phyloP scores from a whole-genome alignment of 768 basidiomycete species.

The Clitopilus passeckerianus region DNA sequence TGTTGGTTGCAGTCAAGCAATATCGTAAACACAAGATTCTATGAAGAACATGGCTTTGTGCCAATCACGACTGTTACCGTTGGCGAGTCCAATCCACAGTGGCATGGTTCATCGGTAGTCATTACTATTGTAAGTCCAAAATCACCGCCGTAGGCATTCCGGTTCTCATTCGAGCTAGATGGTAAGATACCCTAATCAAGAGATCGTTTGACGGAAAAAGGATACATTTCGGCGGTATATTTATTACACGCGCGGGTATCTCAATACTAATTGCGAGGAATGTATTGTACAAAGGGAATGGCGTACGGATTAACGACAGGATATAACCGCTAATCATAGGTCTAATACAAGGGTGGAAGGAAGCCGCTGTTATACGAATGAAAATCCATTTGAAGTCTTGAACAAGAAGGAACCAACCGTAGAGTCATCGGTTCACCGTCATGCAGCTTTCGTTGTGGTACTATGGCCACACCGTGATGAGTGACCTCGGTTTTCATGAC shows the following conservation, averaged over 20 bases:
- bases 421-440: neutral
- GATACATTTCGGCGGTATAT: too few relatives aligned
- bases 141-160: neutral
- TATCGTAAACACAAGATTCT: conserved; percentile 15
- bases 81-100: conserved; percentile 24
- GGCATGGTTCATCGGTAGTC: conserved; percentile 21
- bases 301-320: too few relatives aligned
- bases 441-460: neutral
- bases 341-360: neutral
- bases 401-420: neutral
- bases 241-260: too few relatives aligned
- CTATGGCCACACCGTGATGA: neutral
- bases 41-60: conserved; percentile 17
- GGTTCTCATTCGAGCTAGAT: neutral
- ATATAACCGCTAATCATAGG: neutral
- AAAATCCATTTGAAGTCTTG: neutral
- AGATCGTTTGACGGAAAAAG: neutral
- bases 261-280: too few relatives aligned
- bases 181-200: neutral
- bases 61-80: conserved; percentile 16
- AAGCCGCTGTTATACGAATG: neutral
- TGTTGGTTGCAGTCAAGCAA: conserved; percentile 25
- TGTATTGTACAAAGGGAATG: too few relatives aligned
- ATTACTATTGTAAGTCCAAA: conserved; percentile 19
- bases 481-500: neutral